These are phyloP conservation scores for Beta lomatogona DNA, from an alignment of 179 eudicot species.

Conservation along the genomic window DNA sequence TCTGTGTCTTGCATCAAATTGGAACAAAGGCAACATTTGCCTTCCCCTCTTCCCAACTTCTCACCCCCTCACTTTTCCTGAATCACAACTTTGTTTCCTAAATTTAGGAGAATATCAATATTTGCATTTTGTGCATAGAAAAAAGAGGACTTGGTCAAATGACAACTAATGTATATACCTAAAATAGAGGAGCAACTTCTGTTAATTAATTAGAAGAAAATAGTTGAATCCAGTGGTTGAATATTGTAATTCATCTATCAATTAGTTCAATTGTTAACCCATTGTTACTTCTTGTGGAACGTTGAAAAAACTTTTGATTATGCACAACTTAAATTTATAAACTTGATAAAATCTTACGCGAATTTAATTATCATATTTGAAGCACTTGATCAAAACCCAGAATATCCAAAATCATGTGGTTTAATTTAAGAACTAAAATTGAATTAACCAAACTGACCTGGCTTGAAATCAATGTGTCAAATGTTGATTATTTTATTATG, in stretches of 20 bases:
- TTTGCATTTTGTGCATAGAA: neutral
- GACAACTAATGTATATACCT: neutral
- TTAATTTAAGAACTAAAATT: too few relatives aligned
- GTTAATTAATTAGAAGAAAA: neutral
- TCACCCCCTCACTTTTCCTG: neutral
- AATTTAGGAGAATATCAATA: neutral
- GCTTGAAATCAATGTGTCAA: too few relatives aligned
- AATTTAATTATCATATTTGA: too few relatives aligned
- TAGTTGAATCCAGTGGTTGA: neutral
- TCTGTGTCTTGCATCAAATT: neutral
- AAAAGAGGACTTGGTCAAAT: neutral
- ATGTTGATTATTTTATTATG: too few relatives aligned
- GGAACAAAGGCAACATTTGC: neutral
- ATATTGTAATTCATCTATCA: neutral
- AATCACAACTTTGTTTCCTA: slow-evolving; percentile 2
- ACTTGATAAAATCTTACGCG: too few relatives aligned
- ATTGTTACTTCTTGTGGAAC: too few relatives aligned
- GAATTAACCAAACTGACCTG: too few relatives aligned
- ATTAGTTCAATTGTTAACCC: too few relatives aligned
- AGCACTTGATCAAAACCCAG: too few relatives aligned
- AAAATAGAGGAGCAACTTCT: neutral
- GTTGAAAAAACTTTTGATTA: too few relatives aligned
- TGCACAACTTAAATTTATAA: too few relatives aligned
- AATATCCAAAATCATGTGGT: too few relatives aligned
- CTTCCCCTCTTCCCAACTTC: neutral